Conservation (phyloP, 2,329 filamentous ascomycete species). For the Diaporthe sp. region DNA sequence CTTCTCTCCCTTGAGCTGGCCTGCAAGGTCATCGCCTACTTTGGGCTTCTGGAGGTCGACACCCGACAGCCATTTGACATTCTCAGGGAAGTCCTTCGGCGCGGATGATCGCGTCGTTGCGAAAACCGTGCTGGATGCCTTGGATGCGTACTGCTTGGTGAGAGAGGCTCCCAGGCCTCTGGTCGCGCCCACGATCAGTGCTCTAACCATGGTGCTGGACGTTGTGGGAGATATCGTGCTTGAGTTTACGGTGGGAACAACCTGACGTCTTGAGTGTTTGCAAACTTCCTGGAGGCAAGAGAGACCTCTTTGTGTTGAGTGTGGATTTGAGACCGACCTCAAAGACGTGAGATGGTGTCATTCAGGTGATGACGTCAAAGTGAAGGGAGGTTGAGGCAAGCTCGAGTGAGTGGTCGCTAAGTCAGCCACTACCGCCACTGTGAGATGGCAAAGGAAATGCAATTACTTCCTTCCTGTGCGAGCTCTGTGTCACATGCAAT, state of each 20-base stretch:
- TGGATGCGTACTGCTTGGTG: constrained; percentile 67
- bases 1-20: constrained; percentile 55
- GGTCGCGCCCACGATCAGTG: constrained; percentile 77
- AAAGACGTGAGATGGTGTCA: constrained; percentile 34
- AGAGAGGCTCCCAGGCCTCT: constrained; percentile 76
- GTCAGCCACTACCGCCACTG: neutral
- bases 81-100: constrained; percentile 57
- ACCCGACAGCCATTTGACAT: constrained; percentile 69
- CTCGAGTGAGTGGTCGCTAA: neutral
- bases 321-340: neutral
- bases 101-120: constrained; percentile 57
- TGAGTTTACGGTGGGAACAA: no score
- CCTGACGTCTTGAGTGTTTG: neutral
- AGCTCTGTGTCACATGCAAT: neutral
- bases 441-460: neutral
- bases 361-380: constrained; percentile 36
- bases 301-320: neutral
- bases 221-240: no score
- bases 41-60: constrained; percentile 67
- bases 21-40: constrained; percentile 62
- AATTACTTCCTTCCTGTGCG: no score
- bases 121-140: constrained; percentile 64
- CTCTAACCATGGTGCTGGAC: constrained; percentile 55
- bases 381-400: neutral
- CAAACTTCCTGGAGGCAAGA: no score